Percentiles rank a stretch among this genome's conserved stretches.
These are phyloP conservation scores for Penicillium crustosum DNA, from an alignment of 2,329 filamentous ascomycete genomes.

Conservation along the genomic window DNA sequence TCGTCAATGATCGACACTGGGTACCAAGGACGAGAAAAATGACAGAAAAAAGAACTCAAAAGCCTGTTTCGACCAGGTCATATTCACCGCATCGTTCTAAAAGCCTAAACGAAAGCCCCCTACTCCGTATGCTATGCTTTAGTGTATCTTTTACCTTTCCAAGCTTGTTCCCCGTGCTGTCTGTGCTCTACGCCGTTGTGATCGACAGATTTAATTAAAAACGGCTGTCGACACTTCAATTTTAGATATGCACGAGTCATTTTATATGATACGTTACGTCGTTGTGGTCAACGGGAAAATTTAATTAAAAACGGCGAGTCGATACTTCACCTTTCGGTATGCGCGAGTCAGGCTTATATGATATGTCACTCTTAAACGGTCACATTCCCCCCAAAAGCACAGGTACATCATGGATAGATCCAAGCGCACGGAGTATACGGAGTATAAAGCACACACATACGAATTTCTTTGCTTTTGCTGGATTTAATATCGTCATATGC, in stretches of 20 bases:
- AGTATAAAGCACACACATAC: neutral
- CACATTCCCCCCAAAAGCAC: neutral
- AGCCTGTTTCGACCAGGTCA: neutral
- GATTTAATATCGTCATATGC: neutral
- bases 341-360: neutral
- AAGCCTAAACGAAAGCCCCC: neutral
- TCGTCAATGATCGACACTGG: slow-evolving; percentile 3
- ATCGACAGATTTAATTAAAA: slow-evolving; percentile 1
- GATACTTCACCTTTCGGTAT: neutral
- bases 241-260: neutral
- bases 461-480: neutral
- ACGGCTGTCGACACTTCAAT: neutral
- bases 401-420: neutral
- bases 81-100: slow-evolving; percentile 1
- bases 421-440: neutral
- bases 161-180: neutral
- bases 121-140: neutral
- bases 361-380: neutral
- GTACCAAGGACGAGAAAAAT: neutral
- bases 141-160: neutral
- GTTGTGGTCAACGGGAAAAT: neutral
- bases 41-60: neutral
- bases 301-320: slow-evolving; percentile 5
- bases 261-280: neutral
- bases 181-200: slow-evolving; percentile 6